Conservation (phyloP, 352 stramenopile species). For the Pythium utonaiense region DNA sequence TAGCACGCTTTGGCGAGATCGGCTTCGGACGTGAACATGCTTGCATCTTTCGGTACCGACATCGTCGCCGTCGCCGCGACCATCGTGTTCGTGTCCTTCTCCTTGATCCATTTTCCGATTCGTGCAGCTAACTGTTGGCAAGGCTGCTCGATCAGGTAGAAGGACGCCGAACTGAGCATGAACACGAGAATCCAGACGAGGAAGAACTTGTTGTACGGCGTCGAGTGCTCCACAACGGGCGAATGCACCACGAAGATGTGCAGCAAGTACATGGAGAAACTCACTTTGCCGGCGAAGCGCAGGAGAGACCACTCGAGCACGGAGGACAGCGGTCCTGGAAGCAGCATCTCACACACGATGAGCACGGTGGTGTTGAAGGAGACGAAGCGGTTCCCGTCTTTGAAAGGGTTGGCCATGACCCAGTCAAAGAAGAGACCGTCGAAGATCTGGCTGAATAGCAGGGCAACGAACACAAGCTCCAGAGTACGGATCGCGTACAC, state of each 20-base stretch:
- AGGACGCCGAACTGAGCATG: conserved; percentile 9
- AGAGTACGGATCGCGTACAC: conserved; percentile 17
- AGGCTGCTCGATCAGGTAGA: conserved; percentile 9
- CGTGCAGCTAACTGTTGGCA: not conserved
- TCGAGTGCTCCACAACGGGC: not conserved
- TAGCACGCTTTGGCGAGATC: not conserved
- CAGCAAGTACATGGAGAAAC: conserved; percentile 43
- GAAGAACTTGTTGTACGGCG: conserved; percentile 6
- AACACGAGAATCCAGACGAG: conserved; percentile 7
- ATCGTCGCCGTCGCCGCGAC: not conserved
- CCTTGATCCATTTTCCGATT: not conserved
- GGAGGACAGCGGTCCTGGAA: conserved; percentile 29
- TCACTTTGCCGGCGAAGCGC: conserved; percentile 39
- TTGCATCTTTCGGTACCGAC: not conserved
- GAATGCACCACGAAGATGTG: conserved; percentile 36
- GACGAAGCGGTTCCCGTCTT: conserved; percentile 22
- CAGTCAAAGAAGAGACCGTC: conserved; percentile 34
- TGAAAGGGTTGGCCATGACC: conserved; percentile 24
- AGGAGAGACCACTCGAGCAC: conserved; percentile 42
- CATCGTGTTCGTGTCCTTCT: not conserved
- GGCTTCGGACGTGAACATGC: not conserved
- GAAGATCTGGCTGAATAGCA: conserved; percentile 34
- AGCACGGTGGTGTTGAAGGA: conserved; percentile 26
- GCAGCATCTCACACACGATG: conserved; percentile 37
- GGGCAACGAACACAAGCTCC: conserved; percentile 20